Evolutionary conservation across 306 rosid species (phyloP), one percentile per base, ranked within the genome.

Genomic region (Inga leiocalycina): DNA sequence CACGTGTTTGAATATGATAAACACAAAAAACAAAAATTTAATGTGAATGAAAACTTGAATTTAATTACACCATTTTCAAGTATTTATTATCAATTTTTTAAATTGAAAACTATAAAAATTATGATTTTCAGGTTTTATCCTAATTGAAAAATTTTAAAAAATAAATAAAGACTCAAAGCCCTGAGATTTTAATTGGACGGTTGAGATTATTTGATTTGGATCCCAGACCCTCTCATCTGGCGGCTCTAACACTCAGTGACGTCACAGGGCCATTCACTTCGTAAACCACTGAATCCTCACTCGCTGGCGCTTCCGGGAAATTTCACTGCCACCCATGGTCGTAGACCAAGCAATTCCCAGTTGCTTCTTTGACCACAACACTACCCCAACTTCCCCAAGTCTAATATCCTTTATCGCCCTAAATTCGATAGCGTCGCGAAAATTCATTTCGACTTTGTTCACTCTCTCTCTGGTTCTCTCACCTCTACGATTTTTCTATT

Each of bases 361-460:
- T 85, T 87, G 78, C 90, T 75, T 87, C 85, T 87, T 87, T 87
- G 90, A 87, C 90, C 88, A n/a, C 45, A 82, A 80, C 83, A 66
- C 87, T 86, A 81, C 35, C 82, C n/a, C n/a, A n/a, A n/a, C n/a
- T n/a, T n/a, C n/a, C 77, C 8, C 8, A 4, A 45, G 4, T 22
- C 67, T 12, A 52, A 49, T 10, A 14, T 32, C 34, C n/a, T 35
- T 12, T 41, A 12, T 41, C 10, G 3, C 51, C 69, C 10, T 41
- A 59, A 41, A 20, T 44, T 2, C 10, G 34, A 11, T 13, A 11
- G 59, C 54, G 3, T 69, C 51, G 8, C 19, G 1, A 19, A 46
- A 45, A 6, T 27, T 46, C n/a, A 45, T 66, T 48, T 46, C 9
- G 1, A 22, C 43, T 10, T 46, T 15, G 6, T 15, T 71, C 34